These are phyloP conservation scores for Rhododendron henanense DNA, from an alignment of 148 eudicot species.

Conservation along the genomic window DNA sequence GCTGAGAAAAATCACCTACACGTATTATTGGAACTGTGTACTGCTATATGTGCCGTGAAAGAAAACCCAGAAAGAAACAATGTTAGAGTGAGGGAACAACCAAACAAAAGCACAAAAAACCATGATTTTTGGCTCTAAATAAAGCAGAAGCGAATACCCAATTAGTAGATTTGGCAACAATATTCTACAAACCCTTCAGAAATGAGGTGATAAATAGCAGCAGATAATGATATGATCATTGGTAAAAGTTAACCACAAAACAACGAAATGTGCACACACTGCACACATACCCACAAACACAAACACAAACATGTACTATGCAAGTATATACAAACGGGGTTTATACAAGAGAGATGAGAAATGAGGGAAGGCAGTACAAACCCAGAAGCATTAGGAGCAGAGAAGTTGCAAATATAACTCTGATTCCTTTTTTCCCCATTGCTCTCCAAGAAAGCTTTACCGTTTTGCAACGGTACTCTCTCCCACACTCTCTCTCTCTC, in stretches of 20 bases:
- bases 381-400: conserved; percentile 43
- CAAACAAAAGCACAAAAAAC: background rate
- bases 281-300: background rate
- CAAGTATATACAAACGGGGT: background rate
- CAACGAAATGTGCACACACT: background rate
- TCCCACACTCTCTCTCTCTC: conserved; percentile 12
- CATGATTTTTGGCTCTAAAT: background rate
- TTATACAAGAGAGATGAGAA: background rate
- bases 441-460: background rate
- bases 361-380: conserved; percentile 18
- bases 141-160: background rate
- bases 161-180: background rate
- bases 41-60: background rate
- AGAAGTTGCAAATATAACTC: conserved; percentile 36
- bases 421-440: conserved; percentile 40
- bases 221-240: background rate
- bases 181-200: background rate
- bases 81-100: background rate
- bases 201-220: background rate
- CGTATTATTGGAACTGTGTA: no score
- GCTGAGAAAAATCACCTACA: background rate
- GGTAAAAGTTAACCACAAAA: background rate
- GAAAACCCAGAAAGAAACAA: conserved; percentile 2
- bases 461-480: background rate
- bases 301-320: background rate